Base-by-base conservation (phyloP, 2,329 filamentous ascomycete genomes). In the Fusarium nodosum region DNA sequence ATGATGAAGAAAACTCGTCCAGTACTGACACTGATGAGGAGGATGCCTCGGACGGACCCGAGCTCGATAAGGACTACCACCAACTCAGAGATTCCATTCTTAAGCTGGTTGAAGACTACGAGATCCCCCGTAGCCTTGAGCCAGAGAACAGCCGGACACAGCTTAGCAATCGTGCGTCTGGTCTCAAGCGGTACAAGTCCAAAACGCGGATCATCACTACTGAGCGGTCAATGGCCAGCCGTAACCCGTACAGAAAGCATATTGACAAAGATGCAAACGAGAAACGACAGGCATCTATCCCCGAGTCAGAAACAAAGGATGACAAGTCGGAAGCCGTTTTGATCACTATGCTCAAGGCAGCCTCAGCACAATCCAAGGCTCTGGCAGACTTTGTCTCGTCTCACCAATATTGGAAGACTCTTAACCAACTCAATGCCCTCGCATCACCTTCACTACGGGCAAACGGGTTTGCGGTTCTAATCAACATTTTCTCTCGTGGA, bases 321-420 rank as follows among this genome's bases (percentile, higher is more conserved):
- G 78, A 79, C 12, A 79, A 85, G 69, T 77, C 84, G 62, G 82
- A 87, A 74, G 77, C 86, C 0, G 85, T 91, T 7, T 80, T 93
- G 13, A 85, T 93, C 41, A 85, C 87, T 2, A 94, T 94, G 90
- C 86, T 94, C 30, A 89, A 91, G 68, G 90, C 91, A 20, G 93
- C 93, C 18, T 92, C 91, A 70, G 85, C 89, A 1, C 91, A 93
- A 76, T 94, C 92, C 57, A 89, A 92, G 72, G 89, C 91, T 26
- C 88, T 92, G 64, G 92, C 91, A 0, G 93, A 97, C 76, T 97
- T 94, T 74, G 89, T 96, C 51, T 91, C 91, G 31, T 91, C 93
- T 2, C 93, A 97, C 72, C 86, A 93, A 53, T 97, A 95, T 82
- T 95, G 92, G 89, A 92, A 91, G 76, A 94, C 93, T 0, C 82